Base-by-base conservation (phyloP, 495 filamentous ascomycete genomes). In the Aspergillus bertholletiae region DNA sequence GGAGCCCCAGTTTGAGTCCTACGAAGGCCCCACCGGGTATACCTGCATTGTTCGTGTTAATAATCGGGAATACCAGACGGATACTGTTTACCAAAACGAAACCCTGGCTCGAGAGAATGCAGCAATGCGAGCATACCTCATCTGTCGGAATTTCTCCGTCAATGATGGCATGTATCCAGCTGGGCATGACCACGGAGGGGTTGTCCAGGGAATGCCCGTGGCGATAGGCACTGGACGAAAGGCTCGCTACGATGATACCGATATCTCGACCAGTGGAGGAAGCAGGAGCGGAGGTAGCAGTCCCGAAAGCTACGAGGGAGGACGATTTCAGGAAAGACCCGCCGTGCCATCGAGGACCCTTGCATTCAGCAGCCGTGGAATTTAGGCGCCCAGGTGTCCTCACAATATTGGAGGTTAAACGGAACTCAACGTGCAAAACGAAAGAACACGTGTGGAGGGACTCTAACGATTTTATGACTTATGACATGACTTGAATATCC, bases 71-170 rank as follows among this genome's bases (percentile, higher is more conserved):
- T 98, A 97, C 80, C 87, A 91, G 67, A 95, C 92, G 35, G 91
- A 96, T 68, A 79, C 83, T n/a, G 80, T 85, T 60, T 92, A 89
- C 75, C 84, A 86, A 65, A 87, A 84, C 55, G 87, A 93, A 58
- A 78, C 80, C 49, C 79, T 96, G 60, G 94, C 94, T 48, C 88
- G 89, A 64, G 92, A 98, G 74, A 92, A 91, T 65, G 94, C 94
- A 49, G 94, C 94, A 56, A 96, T 94, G 86, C 87, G 90, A 57
- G 94, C 94, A 55, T 98, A 96, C 74, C 88, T 96, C 78, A 93
- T 97, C 55, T 98, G 94, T 79, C 88, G 93, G 68, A 96, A 96
- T 76, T 97, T 98, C 77, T 97, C 93, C 56, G 87, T 96, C 69
- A 97, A 96, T 71, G 94, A 96, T 63, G 93, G 93, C 73, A 95